Evolutionary conservation across 768 basidiomycete species (phyloP), one percentile per base, ranked within the genome.

Genomic region (Mycena sanguinolenta): DNA sequence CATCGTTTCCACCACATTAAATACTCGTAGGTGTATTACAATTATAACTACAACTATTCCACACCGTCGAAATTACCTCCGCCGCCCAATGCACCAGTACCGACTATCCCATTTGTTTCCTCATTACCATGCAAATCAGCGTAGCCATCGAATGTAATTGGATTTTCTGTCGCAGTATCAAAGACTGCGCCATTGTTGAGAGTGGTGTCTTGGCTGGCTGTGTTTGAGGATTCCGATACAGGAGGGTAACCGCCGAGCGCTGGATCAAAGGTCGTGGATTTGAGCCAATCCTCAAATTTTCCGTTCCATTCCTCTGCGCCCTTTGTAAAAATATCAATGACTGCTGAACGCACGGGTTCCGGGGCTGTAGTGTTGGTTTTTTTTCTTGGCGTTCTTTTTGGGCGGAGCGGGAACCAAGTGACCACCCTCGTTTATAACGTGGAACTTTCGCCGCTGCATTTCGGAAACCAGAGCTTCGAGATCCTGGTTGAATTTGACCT

Each of bases 281-380:
- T 19, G 16, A 75, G 58, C 62, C 75, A 79, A 12, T 78, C 75
- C 0, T 14, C 28, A 46, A 75, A 78, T 38, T 79, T 79, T 16
- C 70, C 42, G 21, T 72, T 58, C 77, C 72, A 77, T 3, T 64
- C 39, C 19, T 73, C 69, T 0, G 73, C 67, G 3, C 77, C 78
- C 36, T 38, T 67, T 0, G 69, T 75, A 8, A 63, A 32, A 8
- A 74, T 39, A 49, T 77, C 78, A 21, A 75, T 10, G 16, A 79
- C 70, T 5, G 73, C 66, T 0, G 72, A 73, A 0, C 27, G 44
- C 10, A 42, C 61, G 17, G 63, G 28, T 17, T 10, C n/a, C 3
- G 58, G 53, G 8, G 12, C 13, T 9, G 42, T 49, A 49, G 23
- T 34, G 62, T 66, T 73, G 30, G 58, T 61, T 42, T 58, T 9